Evolutionary conservation across 1,139 yeast species (phyloP).

Genomic region (Debaryomyces fabryi): DNA sequence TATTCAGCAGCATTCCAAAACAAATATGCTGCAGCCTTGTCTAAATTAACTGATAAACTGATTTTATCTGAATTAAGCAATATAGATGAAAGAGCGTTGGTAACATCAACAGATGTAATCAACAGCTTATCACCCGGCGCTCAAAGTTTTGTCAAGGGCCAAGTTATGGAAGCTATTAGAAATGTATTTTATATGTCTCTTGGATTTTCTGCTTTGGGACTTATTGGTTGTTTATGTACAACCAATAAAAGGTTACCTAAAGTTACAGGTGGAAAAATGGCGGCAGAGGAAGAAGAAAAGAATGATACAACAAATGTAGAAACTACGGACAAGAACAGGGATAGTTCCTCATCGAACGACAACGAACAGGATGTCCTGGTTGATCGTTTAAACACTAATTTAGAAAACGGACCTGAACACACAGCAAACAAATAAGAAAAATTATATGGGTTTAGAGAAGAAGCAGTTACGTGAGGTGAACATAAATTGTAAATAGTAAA

Average conservation of each 20-base stretch:
- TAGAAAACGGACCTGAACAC: not conserved
- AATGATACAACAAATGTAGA: not conserved
- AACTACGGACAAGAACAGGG: not conserved
- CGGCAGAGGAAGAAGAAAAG: not conserved
- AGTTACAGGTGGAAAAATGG: conserved; percentile 1
- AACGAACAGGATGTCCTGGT: not conserved
- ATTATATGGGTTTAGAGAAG: not conserved
- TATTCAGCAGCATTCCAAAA: conserved; percentile 34
- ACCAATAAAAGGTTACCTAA: conserved; percentile 36
- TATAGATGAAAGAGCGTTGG: conserved; percentile 19
- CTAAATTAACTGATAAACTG: conserved; percentile 17
- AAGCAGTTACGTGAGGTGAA: not conserved
- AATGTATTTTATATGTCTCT: conserved; percentile 37
- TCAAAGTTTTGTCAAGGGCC: conserved; percentile 27
- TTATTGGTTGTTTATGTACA: conserved; percentile 25
- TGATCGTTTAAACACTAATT: not conserved
- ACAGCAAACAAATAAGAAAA: not conserved
- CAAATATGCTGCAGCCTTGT: conserved; percentile 19
- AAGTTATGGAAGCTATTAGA: conserved; percentile 33
- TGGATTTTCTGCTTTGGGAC: conserved; percentile 28
- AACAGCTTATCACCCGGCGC: conserved; percentile 27
- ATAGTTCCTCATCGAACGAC: not conserved
- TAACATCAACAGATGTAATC: conserved; percentile 24
- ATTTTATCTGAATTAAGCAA: conserved; percentile 23
- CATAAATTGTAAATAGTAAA: not conserved